A percentile compares a stretch with the other conserved stretches of the same genome.
phyloP scores from a whole-genome alignment of 176 grass and related monocot genomes.

The Phoenix dactylifera region DNA sequence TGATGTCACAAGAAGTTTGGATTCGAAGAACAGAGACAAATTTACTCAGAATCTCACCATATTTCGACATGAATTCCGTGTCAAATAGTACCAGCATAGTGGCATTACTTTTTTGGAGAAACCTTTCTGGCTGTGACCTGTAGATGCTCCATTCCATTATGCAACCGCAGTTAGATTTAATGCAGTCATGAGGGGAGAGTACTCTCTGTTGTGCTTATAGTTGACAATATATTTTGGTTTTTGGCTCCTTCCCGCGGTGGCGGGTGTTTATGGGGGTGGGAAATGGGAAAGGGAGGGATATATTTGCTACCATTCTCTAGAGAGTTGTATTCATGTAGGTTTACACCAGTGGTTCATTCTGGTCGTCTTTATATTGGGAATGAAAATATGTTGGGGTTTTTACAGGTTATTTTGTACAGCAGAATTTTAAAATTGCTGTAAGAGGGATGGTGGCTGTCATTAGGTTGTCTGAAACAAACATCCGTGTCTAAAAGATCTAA shows the following conservation, averaged over 20 bases:
- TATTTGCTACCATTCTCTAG: too few relatives aligned
- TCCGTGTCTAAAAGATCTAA: not conserved
- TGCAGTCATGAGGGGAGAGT: not conserved
- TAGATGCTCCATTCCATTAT: conserved; percentile 37
- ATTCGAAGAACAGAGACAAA: conserved; percentile 94
- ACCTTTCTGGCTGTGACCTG: conserved; percentile 24
- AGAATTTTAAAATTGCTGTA: conserved; percentile 30
- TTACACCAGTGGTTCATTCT: conserved; percentile 9
- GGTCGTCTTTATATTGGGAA: conserved; percentile 15
- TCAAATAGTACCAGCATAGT: conserved; percentile 36
- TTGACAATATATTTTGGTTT: not conserved
- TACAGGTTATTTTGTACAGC: conserved; percentile 42
- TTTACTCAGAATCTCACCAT: conserved; percentile 96
- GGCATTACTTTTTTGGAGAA: conserved; percentile 21
- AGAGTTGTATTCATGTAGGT: conserved; percentile 2
- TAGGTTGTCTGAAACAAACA: not conserved
- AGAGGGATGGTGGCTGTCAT: conserved; percentile 24
- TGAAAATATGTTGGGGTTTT: conserved; percentile 16
- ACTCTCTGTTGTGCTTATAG: conserved; percentile 3
- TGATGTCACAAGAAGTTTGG: conserved; percentile 84
- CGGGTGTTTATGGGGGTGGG: too few relatives aligned
- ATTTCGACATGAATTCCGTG: conserved; percentile 84
- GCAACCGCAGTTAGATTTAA: not conserved
- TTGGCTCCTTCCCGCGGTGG: too few relatives aligned
- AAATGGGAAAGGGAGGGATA: too few relatives aligned